These are phyloP conservation scores for Leucosporidium scottii DNA, from an alignment of 768 basidiomycete species.

Conservation along the genomic window DNA sequence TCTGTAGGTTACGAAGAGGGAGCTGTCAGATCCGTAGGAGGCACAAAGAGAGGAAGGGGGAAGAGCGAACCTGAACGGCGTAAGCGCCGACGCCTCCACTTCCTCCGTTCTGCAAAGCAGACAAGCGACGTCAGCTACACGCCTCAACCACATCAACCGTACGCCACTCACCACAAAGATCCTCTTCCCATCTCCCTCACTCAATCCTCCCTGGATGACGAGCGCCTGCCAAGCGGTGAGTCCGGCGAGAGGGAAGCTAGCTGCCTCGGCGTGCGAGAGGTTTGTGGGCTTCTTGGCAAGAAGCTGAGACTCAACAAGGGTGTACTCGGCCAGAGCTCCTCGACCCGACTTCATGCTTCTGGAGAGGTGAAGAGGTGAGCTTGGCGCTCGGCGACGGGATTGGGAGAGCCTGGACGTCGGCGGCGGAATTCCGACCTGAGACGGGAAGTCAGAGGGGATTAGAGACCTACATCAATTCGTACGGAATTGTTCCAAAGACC, in stretches of 20 bases:
- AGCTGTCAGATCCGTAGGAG: background rate
- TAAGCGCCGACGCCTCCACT: conserved; percentile 15
- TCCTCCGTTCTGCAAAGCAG: conserved; percentile 22
- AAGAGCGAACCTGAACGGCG: conserved; percentile 13
- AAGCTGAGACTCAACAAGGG: conserved; percentile 46
- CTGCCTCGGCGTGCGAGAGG: conserved; percentile 54
- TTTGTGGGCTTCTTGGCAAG: conserved; percentile 50
- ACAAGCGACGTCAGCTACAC: background rate
- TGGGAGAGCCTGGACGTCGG: no score
- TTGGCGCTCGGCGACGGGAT: no score
- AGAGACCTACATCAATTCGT: conserved; percentile 37
- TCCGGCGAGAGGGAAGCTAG: conserved; percentile 56
- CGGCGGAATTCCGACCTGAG: no score
- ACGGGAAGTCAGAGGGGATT: no score
- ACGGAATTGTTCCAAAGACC: conserved; percentile 55
- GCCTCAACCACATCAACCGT: background rate
- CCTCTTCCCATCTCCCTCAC: conserved; percentile 7
- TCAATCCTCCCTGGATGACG: conserved; percentile 41
- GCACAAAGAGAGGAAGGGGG: background rate
- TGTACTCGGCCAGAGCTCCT: conserved; percentile 59
- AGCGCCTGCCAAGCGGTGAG: conserved; percentile 58
- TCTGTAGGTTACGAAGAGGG: background rate
- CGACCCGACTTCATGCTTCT: conserved; percentile 43
- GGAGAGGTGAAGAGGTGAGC: background rate
- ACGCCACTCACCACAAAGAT: conserved; percentile 20